Conservation (phyloP, 139 green algal species). For the Chlamydomonas asymmetrica region DNA sequence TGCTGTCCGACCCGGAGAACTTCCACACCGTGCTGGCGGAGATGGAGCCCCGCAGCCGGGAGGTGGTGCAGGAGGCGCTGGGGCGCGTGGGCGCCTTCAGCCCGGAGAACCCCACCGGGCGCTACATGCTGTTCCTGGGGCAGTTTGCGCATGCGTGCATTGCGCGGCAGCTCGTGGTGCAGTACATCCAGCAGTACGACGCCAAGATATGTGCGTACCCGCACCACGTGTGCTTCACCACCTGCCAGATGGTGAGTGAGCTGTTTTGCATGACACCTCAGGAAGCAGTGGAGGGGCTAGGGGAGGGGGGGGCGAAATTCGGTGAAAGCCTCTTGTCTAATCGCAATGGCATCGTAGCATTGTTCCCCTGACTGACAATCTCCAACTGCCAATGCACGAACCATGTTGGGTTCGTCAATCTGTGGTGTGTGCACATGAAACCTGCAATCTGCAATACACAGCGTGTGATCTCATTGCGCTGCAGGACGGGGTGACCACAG, state of each 20-base stretch:
- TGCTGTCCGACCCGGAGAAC: slow-evolving; percentile 42
- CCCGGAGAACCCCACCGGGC: slow-evolving; percentile 45
- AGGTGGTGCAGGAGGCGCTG: slow-evolving; percentile 23
- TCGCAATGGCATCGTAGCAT: no score
- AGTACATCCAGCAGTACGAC: slow-evolving; percentile 39
- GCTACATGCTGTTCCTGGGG: slow-evolving; percentile 37
- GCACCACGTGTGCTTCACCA: slow-evolving; percentile 45
- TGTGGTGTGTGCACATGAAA: no score
- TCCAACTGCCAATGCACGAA: no score
- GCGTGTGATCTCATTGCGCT: not conserved
- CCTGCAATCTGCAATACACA: no score
- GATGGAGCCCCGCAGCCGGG: slow-evolving; percentile 1
- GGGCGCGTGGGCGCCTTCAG: slow-evolving; percentile 39
- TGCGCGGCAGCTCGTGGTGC: slow-evolving; percentile 37
- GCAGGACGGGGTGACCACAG: slow-evolving; percentile 11
- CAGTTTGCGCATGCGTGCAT: slow-evolving; percentile 36
- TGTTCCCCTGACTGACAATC: no score
- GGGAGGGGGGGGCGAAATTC: no score
- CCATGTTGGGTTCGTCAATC: no score
- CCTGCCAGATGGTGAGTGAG: slow-evolving; percentile 21
- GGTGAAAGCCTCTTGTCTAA: no score
- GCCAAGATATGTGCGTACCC: slow-evolving; percentile 20
- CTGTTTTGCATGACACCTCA: no score
- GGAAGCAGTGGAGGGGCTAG: no score
- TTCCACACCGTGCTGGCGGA: slow-evolving; percentile 20